Evolutionary conservation across 2,329 filamentous ascomycete genomes (phyloP).

Genomic region (Lizonia empirigonia): DNA sequence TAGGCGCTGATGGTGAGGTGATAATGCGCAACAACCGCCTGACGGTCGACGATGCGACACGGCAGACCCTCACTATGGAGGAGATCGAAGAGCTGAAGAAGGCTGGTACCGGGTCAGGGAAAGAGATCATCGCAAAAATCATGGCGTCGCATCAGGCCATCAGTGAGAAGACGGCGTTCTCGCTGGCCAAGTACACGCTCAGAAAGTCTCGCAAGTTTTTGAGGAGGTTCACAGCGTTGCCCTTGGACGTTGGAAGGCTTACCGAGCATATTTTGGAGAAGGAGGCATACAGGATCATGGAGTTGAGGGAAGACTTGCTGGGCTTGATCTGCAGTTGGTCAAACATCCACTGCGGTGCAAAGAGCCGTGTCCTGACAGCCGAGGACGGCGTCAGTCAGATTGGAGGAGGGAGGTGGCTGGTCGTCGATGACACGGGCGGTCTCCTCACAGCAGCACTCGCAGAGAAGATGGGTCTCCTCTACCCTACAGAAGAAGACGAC

Average conservation of each 20-base stretch:
- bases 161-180: conserved; percentile 93
- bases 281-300: conserved; percentile 80
- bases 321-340: conserved; percentile 85
- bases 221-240: conserved; percentile 81
- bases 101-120: conserved; percentile 76
- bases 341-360: conserved; percentile 79
- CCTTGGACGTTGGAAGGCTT: conserved; percentile 78
- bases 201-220: conserved; percentile 95
- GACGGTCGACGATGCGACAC: conserved; percentile 65
- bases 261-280: conserved; percentile 81
- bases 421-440: conserved; percentile 86
- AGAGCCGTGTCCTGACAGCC: conserved; percentile 34
- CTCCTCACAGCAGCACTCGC: conserved; percentile 82
- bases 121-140: conserved; percentile 90
- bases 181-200: conserved; percentile 92
- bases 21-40: conserved; percentile 67
- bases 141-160: conserved; percentile 86
- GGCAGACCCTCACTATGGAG: conserved; percentile 75
- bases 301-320: conserved; percentile 82
- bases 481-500: conserved; percentile 52
- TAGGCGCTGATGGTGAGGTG: conserved; percentile 55
- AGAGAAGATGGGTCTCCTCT: conserved; percentile 84
- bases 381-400: conserved; percentile 45
- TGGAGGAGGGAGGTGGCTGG: conserved; percentile 71
- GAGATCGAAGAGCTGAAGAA: conserved; percentile 76